Evolutionary conservation across 2,329 filamentous ascomycete species (phyloP), one percentile per base, ranked within the genome.

Genomic region (Hortaea sp.): DNA sequence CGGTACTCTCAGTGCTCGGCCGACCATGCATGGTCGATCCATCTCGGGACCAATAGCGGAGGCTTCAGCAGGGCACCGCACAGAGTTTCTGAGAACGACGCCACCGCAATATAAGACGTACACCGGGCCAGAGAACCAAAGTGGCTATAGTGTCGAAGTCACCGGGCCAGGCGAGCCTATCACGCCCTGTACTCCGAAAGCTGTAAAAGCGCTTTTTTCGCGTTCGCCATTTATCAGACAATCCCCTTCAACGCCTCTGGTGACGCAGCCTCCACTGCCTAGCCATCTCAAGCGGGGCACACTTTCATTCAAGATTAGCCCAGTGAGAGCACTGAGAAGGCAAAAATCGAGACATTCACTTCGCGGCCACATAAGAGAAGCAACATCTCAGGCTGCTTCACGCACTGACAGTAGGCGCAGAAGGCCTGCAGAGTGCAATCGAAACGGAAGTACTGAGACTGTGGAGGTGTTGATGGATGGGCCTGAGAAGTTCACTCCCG

Each of bases 391-490:
- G 13, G 47, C 49, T 13, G 51, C 53, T 10, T 43, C 57, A 27
- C 48, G 49, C 30, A 49, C 49, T 31, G 49, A 38, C 41, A 47
- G 42, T 11, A 39, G 45, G 39, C 32, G 41, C 11, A 42, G 13
- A 10, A 44, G 49, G 37, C 46, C 50, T 9, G 20, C 20, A 20
- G 50, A 53, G 7, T 39, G 49, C 31, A 57, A 47, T 39, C 51
- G 66, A 27, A 63, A 52, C 29, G 63, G 54, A 10, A 69, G 66
- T 46, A 63, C 63, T 31, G 69, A 71, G 44, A 72, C 69, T 0
- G 71, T 72, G 34, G 44, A 52, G 28, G 47, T 53, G 7, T 13
- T 49, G 34, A 54, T 57, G 51, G 46, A 45, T 2, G 42, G 44
- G 20, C 29, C 47, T 12, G 50, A 54, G 31, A 46, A 46, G 1